Evolutionary conservation across 805 yeast species (phyloP), one percentile per base, ranked within the genome.

Genomic region (Candida hispaniensis): DNA sequence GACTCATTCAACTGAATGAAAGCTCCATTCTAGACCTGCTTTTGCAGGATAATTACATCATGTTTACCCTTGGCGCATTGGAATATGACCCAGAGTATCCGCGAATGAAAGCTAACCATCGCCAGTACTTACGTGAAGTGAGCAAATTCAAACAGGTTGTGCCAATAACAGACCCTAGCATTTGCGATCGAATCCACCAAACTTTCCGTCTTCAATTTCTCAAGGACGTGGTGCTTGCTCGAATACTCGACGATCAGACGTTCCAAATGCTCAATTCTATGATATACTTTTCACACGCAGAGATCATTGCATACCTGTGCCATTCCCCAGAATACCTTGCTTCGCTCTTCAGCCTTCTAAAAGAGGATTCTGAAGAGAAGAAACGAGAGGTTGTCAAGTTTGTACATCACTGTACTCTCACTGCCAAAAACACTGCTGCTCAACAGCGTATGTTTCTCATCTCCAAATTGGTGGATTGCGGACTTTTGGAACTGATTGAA

Each of bases 61-160:
- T 63, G 47, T 79, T 79, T 1, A 58, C 82, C 3, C 68, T 77
- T 8, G 94, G 94, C 1, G 78, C 83, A 8, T 57, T 88, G 29
- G 98, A 91, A 54, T 79, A 54, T 44, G 34, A 91, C 53, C 79
- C 91, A 0, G 93, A 81, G 39, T 82, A 69, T 48, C 94, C 95
- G 1, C 64, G 65, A 9, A 66, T 67, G 44, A 85, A 82, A 54
- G 82, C 94, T 4, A 78, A 81, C 46, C 82, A 81, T 58, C 61
- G 95, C 34, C 71, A 71, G 14, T 78, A 70, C 49, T 53, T 83
- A 18, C 49, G 52, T 3, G 67, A 73, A 42, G 71, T 72, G 28
- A 58, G 75, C 5, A 64, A 65, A 24, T 78, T 80, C 58, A 78
- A 77, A 52, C 77, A 78, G 45, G 79, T 85, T 3, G 58, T 81